A percentile compares a stretch with the other conserved stretches of the same genome.
Evolutionary conservation across 139 green algal species (phyloP).

Genomic region (Tetradesmus obliquus): DNA sequence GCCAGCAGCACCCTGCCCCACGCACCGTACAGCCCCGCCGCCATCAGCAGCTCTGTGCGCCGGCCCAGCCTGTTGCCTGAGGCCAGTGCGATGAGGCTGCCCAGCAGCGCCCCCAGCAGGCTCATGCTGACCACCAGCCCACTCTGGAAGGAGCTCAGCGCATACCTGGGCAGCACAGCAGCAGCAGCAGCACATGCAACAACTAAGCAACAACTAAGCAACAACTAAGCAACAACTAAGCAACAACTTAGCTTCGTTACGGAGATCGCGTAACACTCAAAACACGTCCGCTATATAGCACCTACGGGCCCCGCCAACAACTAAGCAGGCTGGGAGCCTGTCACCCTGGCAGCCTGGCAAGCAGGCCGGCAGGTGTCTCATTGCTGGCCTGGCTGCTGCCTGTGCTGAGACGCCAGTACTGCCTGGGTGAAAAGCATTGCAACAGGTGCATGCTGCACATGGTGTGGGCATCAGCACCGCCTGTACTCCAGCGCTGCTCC

Average conservation of each 20-base stretch:
- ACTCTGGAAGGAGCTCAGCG: constrained; percentile 64
- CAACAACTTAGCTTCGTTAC: background rate
- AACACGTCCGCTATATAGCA: background rate
- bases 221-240: no score
- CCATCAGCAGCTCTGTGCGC: constrained; percentile 82
- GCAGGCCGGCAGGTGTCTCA: no score
- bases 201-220: no score
- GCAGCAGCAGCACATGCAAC: background rate
- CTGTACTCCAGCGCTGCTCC: no score
- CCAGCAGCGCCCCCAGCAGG: constrained; percentile 85
- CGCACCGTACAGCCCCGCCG: constrained; percentile 74
- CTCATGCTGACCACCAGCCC: constrained; percentile 82
- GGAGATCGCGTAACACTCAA: background rate
- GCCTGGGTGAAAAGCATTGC: no score
- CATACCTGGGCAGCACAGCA: constrained; percentile 47
- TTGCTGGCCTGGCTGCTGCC: no score
- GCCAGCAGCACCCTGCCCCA: background rate
- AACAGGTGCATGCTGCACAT: no score
- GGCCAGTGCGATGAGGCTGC: constrained; percentile 74
- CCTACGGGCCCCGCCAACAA: no score
- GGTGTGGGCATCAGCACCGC: no score
- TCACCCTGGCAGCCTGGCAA: no score
- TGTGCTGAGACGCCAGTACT: no score
- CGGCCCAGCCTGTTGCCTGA: constrained; percentile 84
- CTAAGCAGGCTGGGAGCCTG: no score